Evolutionary conservation across 169 alveolate genomes (phyloP).

Genomic region (Cryptosporidium xiaoi): DNA sequence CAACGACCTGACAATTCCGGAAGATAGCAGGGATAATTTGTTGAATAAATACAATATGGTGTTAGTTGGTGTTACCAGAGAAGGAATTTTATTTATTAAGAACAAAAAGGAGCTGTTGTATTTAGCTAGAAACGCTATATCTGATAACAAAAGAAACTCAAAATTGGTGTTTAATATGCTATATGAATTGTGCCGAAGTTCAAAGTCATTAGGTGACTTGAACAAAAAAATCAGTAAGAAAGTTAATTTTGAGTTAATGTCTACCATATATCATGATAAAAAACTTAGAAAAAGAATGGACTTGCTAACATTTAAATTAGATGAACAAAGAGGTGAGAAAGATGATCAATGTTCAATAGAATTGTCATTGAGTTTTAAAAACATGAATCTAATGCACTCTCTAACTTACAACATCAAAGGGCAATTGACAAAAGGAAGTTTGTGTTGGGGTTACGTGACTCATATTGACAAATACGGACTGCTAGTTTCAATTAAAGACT

Average conservation of each 20-base stretch:
- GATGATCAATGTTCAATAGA: background rate
- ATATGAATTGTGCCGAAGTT: background rate
- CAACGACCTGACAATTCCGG: background rate
- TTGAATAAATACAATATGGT: background rate
- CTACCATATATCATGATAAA: background rate
- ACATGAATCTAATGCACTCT: background rate
- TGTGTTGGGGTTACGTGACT: conserved; percentile 23
- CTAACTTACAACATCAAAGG: background rate
- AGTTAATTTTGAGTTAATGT: background rate
- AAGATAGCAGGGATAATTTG: background rate
- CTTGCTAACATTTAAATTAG: background rate
- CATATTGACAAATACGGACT: conserved; percentile 63
- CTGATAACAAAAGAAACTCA: conserved; percentile 36
- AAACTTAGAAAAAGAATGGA: background rate
- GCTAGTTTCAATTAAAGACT: conserved; percentile 5
- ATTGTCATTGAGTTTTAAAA: background rate
- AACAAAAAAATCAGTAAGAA: background rate
- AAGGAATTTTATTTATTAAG: background rate
- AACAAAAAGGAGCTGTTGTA: background rate
- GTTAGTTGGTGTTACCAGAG: background rate
- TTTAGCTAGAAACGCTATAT: conserved; percentile 21
- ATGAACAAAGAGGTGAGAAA: background rate
- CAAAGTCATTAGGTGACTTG: conserved; percentile 9
- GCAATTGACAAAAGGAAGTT: background rate
- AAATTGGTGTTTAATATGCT: background rate